Conservation (phyloP, 495 filamentous ascomycete genomes). For the Beverwykella pulmonaria region DNA sequence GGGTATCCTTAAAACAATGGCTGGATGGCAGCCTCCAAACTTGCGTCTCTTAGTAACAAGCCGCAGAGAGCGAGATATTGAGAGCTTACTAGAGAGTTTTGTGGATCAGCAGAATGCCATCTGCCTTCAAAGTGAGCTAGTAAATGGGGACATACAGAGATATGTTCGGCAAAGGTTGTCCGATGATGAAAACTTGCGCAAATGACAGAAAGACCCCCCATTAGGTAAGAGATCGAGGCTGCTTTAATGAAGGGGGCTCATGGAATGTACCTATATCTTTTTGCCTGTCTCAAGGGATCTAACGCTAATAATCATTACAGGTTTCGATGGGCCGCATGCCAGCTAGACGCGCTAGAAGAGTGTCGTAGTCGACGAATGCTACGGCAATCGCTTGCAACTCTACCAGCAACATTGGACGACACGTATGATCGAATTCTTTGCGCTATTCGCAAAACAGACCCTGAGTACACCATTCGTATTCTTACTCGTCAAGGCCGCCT, state of each 20-base stretch:
- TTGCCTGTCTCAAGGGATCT: background rate
- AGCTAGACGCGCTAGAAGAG: conserved; percentile 7
- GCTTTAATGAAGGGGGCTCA: conserved; percentile 21
- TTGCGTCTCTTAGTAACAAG: conserved; percentile 35
- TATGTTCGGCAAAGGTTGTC: conserved; percentile 29
- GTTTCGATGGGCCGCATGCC: conserved; percentile 20
- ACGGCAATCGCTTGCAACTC: background rate
- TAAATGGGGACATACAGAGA: conserved; percentile 30
- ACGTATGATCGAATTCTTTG: conserved; percentile 20
- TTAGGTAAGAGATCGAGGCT: conserved; percentile 22
- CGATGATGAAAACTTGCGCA: conserved; percentile 11
- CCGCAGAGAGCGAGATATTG: conserved; percentile 33
- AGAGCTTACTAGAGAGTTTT: conserved; percentile 14
- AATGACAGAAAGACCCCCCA: conserved; percentile 16
- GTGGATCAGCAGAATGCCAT: conserved; percentile 8
- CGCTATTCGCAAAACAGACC: conserved; percentile 1
- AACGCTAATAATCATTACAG: conserved; percentile 3
- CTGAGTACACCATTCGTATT: conserved; percentile 5
- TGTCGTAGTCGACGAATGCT: conserved; percentile 3
- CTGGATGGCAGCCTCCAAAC: conserved; percentile 12
- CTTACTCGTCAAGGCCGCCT: conserved; percentile 4
- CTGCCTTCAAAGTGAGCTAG: conserved; percentile 19
- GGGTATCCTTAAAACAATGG: conserved; percentile 9
- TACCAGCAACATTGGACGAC: conserved; percentile 5
- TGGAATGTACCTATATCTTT: conserved; percentile 32